phyloP scores from a whole-genome alignment of 345 rosid species.

The Microthlaspi erraticum region DNA sequence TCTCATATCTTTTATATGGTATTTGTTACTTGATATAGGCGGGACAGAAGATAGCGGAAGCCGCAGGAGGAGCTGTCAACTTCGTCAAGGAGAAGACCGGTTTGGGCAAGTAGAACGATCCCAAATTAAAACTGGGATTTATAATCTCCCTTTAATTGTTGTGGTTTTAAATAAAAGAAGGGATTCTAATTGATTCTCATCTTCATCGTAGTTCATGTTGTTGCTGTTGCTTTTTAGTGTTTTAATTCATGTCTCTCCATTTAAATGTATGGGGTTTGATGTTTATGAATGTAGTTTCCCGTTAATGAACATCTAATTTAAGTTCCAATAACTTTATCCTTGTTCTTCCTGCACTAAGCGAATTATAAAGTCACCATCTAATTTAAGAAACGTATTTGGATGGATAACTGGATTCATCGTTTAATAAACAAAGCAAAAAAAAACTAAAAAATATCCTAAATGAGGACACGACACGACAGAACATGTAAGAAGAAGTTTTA shows the following conservation, averaged over 20 bases:
- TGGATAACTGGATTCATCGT: too few relatives aligned
- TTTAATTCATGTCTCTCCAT: neutral
- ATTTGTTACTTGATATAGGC: conserved; percentile 43
- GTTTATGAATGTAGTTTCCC: neutral
- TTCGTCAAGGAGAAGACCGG: conserved; percentile 66
- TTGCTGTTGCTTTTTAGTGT: neutral
- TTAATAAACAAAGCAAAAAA: too few relatives aligned
- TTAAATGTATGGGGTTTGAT: conserved; percentile 14
- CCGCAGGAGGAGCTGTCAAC: conserved; percentile 67
- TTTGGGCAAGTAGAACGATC: conserved; percentile 45
- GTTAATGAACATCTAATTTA: conserved; percentile 16
- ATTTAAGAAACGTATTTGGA: too few relatives aligned
- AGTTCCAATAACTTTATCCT: neutral
- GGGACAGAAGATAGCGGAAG: conserved; percentile 55
- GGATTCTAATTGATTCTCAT: conserved; percentile 34
- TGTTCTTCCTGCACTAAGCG: too few relatives aligned
- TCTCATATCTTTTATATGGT: neutral
- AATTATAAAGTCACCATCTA: too few relatives aligned
- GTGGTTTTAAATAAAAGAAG: conserved; percentile 24
- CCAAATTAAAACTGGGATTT: neutral
- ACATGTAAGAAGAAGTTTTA: too few relatives aligned
- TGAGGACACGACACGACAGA: too few relatives aligned
- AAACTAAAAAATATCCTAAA: too few relatives aligned
- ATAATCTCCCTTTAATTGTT: conserved; percentile 18
- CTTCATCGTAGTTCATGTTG: neutral